Base-by-base conservation (phyloP, 2,329 filamentous ascomycete species). In the Aureobasidium lini region DNA sequence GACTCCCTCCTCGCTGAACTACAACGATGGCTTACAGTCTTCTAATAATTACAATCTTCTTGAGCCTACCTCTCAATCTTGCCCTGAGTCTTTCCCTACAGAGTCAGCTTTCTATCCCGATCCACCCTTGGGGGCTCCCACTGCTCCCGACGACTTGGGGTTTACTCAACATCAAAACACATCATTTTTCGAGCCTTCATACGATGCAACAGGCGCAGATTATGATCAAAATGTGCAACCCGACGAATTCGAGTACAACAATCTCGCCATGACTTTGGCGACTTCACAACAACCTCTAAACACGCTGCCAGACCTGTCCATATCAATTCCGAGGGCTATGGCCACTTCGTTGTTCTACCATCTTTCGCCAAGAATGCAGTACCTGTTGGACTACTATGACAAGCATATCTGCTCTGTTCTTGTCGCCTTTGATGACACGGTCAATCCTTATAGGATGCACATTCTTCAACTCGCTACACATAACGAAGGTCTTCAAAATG, bases 321-420 rank as follows among this genome's bases (percentile, higher is more conserved):
- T 71, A 9, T 57, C 64, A 6, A 59, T 73, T 1, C 61, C 68
- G 11, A 67, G 71, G n/a, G 42, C 67, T 3, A 66, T 68, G 36
- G 72, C 69, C 61, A 65, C 65, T 59, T 67, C 62, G 36, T 68
- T 69, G 6, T 72, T 81, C 80, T 69, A 75, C 83, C 77, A 79
- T 66, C 76, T 89, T 67, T 85, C 89, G 62, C 84, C 87, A 61
- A 88, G 90, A 69, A 87, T 95, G 77, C 87, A 88, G 64, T 95
- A 88, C 73, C 87, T 96, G 69, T 87, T 96, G 77, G 88, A 95
- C 70, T 96, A 96, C 74, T 96, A 95, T 74, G 87, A 92, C 69
- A 91, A 90, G 72, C 89, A 90, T 69, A 92, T 97, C 76, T 94
- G 91, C 65, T 89, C 90, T 5, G 90, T 90, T 61, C 89, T 96